A percentile compares a stretch with the other conserved stretches of the same genome.
Evolutionary conservation across 352 stramenopile genomes (phyloP).

Genomic region (Globisporangium okanoganense): DNA sequence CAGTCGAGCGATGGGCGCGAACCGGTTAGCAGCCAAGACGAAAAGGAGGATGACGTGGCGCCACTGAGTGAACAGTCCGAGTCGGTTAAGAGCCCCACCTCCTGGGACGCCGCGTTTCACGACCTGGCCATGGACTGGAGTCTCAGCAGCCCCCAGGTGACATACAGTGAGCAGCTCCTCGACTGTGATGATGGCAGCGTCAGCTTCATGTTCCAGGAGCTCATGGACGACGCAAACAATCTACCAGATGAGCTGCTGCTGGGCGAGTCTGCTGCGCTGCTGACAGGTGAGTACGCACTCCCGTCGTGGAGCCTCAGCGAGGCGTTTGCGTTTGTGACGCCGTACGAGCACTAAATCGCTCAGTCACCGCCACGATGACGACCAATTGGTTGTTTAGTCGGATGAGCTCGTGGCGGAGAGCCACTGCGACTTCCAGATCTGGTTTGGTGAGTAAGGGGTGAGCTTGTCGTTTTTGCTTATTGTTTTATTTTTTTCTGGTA

Average conservation of each 20-base stretch:
- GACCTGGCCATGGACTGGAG: not conserved
- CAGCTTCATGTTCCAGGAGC: not conserved
- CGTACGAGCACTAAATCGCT: not conserved
- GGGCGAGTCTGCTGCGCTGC: not conserved
- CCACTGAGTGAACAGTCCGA: not conserved
- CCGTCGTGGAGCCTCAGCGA: not conserved
- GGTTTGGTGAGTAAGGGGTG: not conserved
- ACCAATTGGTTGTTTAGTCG: not conserved
- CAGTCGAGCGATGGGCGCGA: not conserved
- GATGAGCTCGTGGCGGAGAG: not conserved
- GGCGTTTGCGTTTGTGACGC: not conserved
- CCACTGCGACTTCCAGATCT: not conserved
- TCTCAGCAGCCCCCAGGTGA: not conserved
- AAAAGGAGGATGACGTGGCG: not conserved
- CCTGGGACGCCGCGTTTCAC: not conserved
- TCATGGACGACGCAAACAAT: not conserved
- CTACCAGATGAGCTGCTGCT: slow-evolving; percentile 5
- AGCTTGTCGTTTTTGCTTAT: not conserved
- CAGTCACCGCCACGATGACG: not conserved
- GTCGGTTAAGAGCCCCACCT: not conserved
- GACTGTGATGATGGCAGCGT: not conserved
- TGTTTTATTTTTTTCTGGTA: not conserved
- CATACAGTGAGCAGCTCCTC: not conserved
- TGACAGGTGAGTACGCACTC: not conserved
- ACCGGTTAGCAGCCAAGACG: not conserved